A percentile compares a stretch with the other conserved stretches of the same genome.
phyloP scores from a whole-genome alignment of 2,329 filamentous ascomycete genomes.

The Neofusicoccum umdonicola region DNA sequence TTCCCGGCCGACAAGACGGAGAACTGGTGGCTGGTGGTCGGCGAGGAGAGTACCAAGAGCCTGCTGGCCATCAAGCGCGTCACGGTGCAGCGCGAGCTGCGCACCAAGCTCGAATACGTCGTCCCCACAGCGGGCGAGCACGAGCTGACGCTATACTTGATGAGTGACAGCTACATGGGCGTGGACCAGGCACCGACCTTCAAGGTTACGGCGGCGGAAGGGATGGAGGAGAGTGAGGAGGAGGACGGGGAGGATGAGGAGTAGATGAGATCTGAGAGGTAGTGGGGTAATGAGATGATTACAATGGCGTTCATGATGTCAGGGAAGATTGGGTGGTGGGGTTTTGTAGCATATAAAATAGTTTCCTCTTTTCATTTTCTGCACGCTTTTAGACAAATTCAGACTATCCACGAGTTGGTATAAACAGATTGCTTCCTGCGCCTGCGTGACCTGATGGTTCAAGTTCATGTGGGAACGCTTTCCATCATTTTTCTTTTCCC shows the following conservation, averaged over 20 bases:
- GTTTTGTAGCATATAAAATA: background rate
- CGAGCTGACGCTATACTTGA: conserved; percentile 85
- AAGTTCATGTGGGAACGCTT: too few relatives aligned
- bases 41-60: conserved; percentile 83
- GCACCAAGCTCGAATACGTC: conserved; percentile 81
- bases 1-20: conserved; percentile 90
- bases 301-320: background rate
- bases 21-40: conserved; percentile 98
- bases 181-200: conserved; percentile 96
- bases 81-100: conserved; percentile 75
- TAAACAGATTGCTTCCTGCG: too few relatives aligned
- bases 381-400: too few relatives aligned
- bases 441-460: too few relatives aligned
- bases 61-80: conserved; percentile 92
- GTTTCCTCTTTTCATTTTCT: background rate
- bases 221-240: conserved; percentile 90
- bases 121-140: conserved; percentile 82
- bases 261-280: background rate
- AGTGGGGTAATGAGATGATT: too few relatives aligned
- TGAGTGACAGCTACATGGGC: conserved; percentile 96
- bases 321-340: too few relatives aligned
- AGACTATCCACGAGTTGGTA: too few relatives aligned
- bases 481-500: too few relatives aligned
- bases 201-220: conserved; percentile 79
- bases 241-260: conserved; percentile 64